These are phyloP conservation scores for Populus tremula DNA, from an alignment of 345 rosid genomes.

Conservation along the genomic window DNA sequence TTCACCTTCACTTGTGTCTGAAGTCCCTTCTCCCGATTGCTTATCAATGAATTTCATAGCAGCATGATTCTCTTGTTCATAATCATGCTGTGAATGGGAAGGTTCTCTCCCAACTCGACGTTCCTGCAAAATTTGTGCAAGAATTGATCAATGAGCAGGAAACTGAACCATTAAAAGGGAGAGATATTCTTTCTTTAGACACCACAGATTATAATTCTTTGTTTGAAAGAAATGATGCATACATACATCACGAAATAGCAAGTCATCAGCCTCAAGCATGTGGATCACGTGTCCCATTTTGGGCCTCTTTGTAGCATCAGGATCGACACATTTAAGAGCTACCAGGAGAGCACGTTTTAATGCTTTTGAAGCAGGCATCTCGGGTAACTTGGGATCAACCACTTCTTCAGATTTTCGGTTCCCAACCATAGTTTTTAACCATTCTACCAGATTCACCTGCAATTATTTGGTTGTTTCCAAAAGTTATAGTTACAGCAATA, in stretches of 20 bases:
- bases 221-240: constrained; percentile 22
- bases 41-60: constrained; percentile 30
- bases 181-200: neutral
- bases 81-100: constrained; percentile 24
- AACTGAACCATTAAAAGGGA: neutral
- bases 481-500: constrained; percentile 9
- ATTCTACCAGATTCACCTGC: constrained; percentile 91
- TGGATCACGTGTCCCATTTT: constrained; percentile 96
- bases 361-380: constrained; percentile 84
- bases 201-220: neutral
- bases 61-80: constrained; percentile 23
- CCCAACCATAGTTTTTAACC: constrained; percentile 89
- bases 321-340: constrained; percentile 90
- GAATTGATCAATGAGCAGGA: neutral
- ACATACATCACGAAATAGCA: constrained; percentile 83
- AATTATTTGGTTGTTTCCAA: constrained; percentile 10
- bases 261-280: constrained; percentile 97
- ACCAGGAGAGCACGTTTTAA: constrained; percentile 79
- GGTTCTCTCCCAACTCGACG: constrained; percentile 42
- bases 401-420: constrained; percentile 84
- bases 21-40: constrained; percentile 34
- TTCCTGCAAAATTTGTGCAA: constrained; percentile 34
- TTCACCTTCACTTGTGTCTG: constrained; percentile 46
- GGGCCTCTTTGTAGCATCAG: constrained; percentile 91
- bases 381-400: constrained; percentile 78